Conservation (phyloP, 257 asterid genomes). For the Ajuga chamaepitys region DNA sequence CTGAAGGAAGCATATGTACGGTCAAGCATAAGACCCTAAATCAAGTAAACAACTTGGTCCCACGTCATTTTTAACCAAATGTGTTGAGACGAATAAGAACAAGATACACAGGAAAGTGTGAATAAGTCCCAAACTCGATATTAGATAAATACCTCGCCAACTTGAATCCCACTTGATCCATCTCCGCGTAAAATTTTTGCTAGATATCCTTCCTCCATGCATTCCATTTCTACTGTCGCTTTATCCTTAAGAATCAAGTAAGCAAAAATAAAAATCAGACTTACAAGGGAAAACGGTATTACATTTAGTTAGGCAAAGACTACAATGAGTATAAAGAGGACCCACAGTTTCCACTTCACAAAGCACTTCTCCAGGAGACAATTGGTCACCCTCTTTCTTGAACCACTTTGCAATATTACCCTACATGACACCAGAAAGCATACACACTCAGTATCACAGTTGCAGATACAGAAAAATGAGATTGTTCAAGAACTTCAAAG, state of each 20-base stretch:
- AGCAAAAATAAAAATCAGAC: constrained; percentile 7
- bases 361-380: constrained; percentile 94
- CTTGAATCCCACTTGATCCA: constrained; percentile 90
- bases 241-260: constrained; percentile 54
- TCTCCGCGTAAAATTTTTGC: constrained; percentile 87
- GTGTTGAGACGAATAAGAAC: not conserved
- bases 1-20: not conserved
- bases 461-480: constrained; percentile 2
- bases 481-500: constrained; percentile 11
- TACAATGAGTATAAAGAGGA: constrained; percentile 14
- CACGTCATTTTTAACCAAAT: not conserved
- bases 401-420: constrained; percentile 97
- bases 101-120: constrained; percentile 7
- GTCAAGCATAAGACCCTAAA: not conserved
- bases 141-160: constrained; percentile 80
- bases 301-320: constrained; percentile 7
- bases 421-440: constrained; percentile 35
- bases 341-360: constrained; percentile 99
- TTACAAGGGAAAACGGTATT: constrained; percentile 7
- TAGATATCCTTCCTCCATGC: constrained; percentile 99
- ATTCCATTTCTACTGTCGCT: constrained; percentile 98
- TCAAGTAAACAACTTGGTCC: not conserved
- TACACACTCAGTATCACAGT: constrained; percentile 8
- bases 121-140: not conserved
- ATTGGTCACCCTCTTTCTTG: constrained; percentile 97